phyloP scores from a whole-genome alignment of 768 basidiomycete genomes.

The Boletus rufocinnamomeus region DNA sequence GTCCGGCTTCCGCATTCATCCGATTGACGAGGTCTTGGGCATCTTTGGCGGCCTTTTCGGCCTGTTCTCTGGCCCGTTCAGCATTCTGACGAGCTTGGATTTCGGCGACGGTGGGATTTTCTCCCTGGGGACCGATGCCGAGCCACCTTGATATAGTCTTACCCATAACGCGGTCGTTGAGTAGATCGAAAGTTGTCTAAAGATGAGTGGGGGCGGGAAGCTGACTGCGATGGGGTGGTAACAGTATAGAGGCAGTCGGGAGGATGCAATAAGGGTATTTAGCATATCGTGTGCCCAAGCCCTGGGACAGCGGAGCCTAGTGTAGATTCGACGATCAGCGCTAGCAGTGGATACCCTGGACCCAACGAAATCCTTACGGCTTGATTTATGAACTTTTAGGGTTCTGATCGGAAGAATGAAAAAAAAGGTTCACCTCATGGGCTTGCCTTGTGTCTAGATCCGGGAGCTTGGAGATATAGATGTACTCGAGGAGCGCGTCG shows the following conservation, averaged over 20 bases:
- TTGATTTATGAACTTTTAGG: background rate
- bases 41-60: slow-evolving; percentile 8
- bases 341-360: background rate
- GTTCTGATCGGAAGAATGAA: background rate
- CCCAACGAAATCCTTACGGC: background rate
- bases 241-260: background rate
- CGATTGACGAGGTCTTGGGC: slow-evolving; percentile 4
- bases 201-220: background rate
- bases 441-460: background rate
- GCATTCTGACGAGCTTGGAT: slow-evolving; percentile 17
- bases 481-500: background rate
- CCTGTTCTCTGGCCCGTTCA: slow-evolving; percentile 7
- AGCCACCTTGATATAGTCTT: slow-evolving; percentile 4
- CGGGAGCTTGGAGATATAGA: background rate
- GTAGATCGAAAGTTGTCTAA: background rate
- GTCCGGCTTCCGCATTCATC: slow-evolving; percentile 7
- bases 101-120: slow-evolving; percentile 14
- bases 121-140: slow-evolving; percentile 4
- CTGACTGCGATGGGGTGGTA: background rate
- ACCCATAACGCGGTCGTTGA: slow-evolving; percentile 11
- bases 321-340: background rate
- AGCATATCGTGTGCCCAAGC: background rate
- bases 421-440: background rate
- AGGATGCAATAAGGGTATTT: background rate
- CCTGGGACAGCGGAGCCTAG: background rate